phyloP scores from a whole-genome alignment of 345 rosid species.

The Triadica sebifera region DNA sequence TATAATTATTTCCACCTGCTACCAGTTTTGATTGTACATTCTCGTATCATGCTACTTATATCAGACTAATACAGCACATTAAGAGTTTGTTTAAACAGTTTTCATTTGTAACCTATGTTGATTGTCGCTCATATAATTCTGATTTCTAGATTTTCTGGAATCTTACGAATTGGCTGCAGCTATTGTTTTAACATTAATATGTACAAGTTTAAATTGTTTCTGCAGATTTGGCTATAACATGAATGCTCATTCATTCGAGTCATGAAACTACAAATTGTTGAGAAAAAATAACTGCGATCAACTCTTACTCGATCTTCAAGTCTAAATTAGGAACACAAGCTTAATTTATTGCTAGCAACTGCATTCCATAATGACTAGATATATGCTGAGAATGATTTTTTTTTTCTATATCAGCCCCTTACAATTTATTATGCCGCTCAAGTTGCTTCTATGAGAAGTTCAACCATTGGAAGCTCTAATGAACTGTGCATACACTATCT shows the following conservation, averaged over 20 bases:
- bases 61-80: not conserved
- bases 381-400: constrained; percentile 3
- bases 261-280: constrained; percentile 1
- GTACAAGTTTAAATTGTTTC: not conserved
- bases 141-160: not conserved
- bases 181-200: not conserved
- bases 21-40: not conserved
- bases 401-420: constrained; percentile 63
- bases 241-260: not conserved
- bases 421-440: constrained; percentile 62
- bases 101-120: not conserved
- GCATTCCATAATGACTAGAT: constrained; percentile 2
- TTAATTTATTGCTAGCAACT: not conserved
- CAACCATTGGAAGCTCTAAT: constrained; percentile 30
- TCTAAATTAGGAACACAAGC: not conserved
- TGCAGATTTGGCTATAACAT: constrained; percentile 1
- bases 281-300: not conserved
- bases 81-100: not conserved
- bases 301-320: not conserved
- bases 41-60: not conserved
- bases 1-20: constrained; percentile 6
- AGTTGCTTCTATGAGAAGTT: constrained; percentile 43
- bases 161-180: not conserved
- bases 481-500: constrained; percentile 80
- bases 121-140: not conserved